Conservation (phyloP, 73 alveolate species). For the Tetrahymena thermophila region DNA sequence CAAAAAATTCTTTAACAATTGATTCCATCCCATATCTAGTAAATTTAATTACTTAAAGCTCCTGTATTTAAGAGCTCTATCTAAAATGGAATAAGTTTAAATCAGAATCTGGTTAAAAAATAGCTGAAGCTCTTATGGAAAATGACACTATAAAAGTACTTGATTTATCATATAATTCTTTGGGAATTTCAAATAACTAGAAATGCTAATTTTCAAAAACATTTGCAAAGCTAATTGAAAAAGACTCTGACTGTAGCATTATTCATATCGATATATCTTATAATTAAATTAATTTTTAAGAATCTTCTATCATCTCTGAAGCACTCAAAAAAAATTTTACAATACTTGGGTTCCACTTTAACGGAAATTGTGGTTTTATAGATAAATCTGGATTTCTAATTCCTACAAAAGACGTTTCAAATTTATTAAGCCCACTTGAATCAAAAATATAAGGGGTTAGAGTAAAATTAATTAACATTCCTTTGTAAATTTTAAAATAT, state of each 20-base stretch:
- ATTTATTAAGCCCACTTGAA: background rate
- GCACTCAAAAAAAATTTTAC: constrained; percentile 14
- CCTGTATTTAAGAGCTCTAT: constrained; percentile 11
- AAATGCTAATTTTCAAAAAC: constrained; percentile 14
- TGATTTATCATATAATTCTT: constrained; percentile 16
- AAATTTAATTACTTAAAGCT: constrained; percentile 6
- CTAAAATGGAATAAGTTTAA: constrained; percentile 21
- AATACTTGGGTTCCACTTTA: constrained; percentile 35
- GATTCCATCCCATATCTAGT: background rate
- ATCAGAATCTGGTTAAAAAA: background rate
- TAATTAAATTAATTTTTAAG: constrained; percentile 16
- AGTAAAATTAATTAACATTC: background rate
- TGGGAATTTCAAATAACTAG: constrained; percentile 1
- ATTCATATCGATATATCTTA: constrained; percentile 30
- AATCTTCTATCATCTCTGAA: background rate
- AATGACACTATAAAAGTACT: constrained; percentile 15
- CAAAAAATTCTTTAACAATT: constrained; percentile 9
- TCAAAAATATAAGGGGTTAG: background rate
- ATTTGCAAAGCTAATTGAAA: constrained; percentile 1
- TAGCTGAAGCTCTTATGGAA: constrained; percentile 13
- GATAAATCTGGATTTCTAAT: constrained; percentile 12
- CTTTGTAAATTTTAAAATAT: background rate
- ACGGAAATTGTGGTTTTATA: constrained; percentile 18
- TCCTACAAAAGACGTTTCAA: background rate
- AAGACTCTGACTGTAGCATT: constrained; percentile 6